A percentile compares a stretch with the other conserved stretches of the same genome.
These are phyloP conservation scores for Penicillium sp. DNA, from an alignment of 2,329 filamentous ascomycete genomes.

Conservation along the genomic window DNA sequence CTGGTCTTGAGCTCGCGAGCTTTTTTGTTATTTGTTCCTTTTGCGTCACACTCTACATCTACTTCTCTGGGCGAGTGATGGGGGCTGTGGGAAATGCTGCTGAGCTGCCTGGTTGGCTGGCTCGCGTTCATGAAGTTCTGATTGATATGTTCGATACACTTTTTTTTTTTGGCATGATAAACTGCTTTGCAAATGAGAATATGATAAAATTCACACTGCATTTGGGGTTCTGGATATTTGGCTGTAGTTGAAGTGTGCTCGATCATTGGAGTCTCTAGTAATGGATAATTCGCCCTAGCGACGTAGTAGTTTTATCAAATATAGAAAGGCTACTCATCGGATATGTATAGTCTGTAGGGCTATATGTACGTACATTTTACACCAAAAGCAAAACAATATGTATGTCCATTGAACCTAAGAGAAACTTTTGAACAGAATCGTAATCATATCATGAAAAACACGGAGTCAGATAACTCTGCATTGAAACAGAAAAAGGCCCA, in stretches of 20 bases:
- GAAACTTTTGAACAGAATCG: conserved; percentile 12
- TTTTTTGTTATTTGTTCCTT: neutral
- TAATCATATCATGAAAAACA: conserved; percentile 9
- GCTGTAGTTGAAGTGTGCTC: neutral
- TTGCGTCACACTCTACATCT: neutral
- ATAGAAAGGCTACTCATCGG: too few species aligned
- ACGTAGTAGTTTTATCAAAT: neutral
- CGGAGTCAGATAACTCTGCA: conserved; percentile 5
- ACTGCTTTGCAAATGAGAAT: neutral
- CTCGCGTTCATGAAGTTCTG: conserved; percentile 7
- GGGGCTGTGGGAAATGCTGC: conserved; percentile 1
- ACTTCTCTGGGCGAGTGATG: neutral
- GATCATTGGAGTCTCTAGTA: neutral
- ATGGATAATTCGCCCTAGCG: neutral
- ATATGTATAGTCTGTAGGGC: neutral
- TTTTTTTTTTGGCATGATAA: neutral
- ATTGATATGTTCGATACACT: conserved; percentile 9
- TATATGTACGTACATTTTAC: neutral
- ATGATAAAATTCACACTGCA: neutral
- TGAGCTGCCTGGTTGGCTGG: conserved; percentile 1
- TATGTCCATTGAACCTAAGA: conserved; percentile 7
- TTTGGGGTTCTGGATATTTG: neutral
- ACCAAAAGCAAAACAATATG: neutral
- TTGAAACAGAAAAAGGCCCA: conserved; percentile 3
- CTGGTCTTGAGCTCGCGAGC: neutral